These are phyloP conservation scores for Arthrobotrys entomopaga DNA, from an alignment of 2,329 filamentous ascomycete genomes.

Conservation along the genomic window DNA sequence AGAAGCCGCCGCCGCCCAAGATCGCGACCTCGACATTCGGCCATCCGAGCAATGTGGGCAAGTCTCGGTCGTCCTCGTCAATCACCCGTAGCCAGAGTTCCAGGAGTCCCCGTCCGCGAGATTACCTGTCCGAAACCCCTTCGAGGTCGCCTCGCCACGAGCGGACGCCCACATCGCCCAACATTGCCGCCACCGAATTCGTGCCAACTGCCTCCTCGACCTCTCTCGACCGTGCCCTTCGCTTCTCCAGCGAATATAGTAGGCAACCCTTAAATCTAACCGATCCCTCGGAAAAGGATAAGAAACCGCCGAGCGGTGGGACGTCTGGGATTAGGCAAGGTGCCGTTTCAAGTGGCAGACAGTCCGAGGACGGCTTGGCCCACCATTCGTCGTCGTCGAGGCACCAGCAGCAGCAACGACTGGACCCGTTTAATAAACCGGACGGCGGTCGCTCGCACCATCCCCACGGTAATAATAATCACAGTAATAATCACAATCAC, in stretches of 20 bases:
- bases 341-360: constrained; percentile 51
- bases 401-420: constrained; percentile 2
- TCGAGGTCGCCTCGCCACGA: constrained; percentile 47
- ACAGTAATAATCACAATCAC: no score
- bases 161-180: constrained; percentile 50
- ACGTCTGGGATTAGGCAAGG: constrained; percentile 44
- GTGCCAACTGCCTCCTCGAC: constrained; percentile 36
- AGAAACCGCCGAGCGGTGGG: constrained; percentile 41
- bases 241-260: constrained; percentile 51
- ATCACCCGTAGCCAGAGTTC: constrained; percentile 54
- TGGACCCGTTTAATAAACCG: constrained; percentile 19
- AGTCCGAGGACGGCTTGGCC: constrained; percentile 51
- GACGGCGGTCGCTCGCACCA: constrained; percentile 27
- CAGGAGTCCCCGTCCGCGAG: constrained; percentile 41
- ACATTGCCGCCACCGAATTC: constrained; percentile 29
- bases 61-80: constrained; percentile 51
- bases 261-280: constrained; percentile 53
- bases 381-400: constrained; percentile 46
- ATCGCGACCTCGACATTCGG: constrained; percentile 42
- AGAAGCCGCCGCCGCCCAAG: constrained; percentile 51
- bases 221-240: constrained; percentile 48
- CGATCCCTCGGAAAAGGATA: constrained; percentile 41
- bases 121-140: constrained; percentile 53
- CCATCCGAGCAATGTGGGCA: constrained; percentile 49
- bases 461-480: background rate